Base-by-base conservation (phyloP, 1,284 basidiomycete species). In the Lentinula novae-zelandiae region DNA sequence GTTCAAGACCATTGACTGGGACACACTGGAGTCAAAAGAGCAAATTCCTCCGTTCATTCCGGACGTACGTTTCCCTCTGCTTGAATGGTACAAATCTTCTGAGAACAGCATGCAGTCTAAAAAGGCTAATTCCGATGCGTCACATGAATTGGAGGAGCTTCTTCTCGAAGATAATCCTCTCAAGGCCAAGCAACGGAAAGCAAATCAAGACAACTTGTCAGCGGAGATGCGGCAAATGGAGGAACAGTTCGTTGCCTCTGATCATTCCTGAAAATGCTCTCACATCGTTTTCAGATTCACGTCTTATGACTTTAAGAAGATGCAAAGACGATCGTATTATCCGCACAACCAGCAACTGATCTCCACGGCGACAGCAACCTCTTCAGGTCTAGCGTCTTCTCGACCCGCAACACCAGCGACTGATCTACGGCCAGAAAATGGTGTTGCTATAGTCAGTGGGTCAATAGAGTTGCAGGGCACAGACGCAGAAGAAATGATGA, bases 81-180 rank as follows among this genome's bases (percentile, higher is more conserved):
- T 48, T 60, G 12, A 17, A 27, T 22, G 15, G 2, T 7, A 10
- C 6, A 42, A 31, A 58, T 49, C 59, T 53, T 58, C 40, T 31
- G 58, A 31, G 4, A 22, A 57, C 34, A 34, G 51, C 22, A 46
- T 55, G 44, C 72, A 97, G 94, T 88, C 89, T 22, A 98, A 98
- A 77, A 96, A 96, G 74, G 95, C 96, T 20, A 98, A 99, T 74
- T 99, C 98, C 72, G 96, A 99, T 71, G 96, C 96, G n/a, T 97
- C 96, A 13, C 96, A 98, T 72, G 96, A 99, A 75, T 76, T 99
- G 38, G 96, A 99, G 71, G 96, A 99, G 76, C 78, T 99, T 44
- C 73, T 99, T 39, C 77, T 99, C 9, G 96, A 98, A 74, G 96
- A 98, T 71, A 98, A 99, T 70, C 96, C 96, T 53, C 79, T 98